Evolutionary conservation across 345 rosid species (phyloP), one percentile per base, ranked within the genome.

Genomic region (Passiflora organensis): DNA sequence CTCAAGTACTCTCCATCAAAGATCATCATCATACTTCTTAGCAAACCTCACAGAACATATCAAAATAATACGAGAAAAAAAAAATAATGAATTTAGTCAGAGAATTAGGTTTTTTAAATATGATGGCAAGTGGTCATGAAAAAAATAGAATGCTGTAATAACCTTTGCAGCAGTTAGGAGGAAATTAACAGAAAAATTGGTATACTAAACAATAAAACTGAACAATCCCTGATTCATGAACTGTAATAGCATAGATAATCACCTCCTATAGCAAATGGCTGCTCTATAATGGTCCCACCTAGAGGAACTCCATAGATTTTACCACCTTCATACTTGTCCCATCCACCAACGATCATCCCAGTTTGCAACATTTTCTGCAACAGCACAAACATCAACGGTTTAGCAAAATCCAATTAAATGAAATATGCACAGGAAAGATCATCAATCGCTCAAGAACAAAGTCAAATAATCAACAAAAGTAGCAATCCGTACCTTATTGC

Each of bases 191-290:
- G n/a, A n/a, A n/a, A n/a, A n/a, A n/a, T n/a, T n/a, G n/a, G n/a
- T n/a, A n/a, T 2, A 28, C 34, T 8, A 28, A 28, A 8, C 34
- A 28, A 28, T 8, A 28, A 28, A 28, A 3, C 34, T 8, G 34
- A 28, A 28, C n/a, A n/a, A n/a, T n/a, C n/a, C n/a, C 34, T 28
- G 34, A 28, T 28, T 28, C 34, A 28, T 8, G 8, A 8, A 28
- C 5, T 2, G 8, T 28, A 2, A 28, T 2, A 28, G 34, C 34
- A 28, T 28, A 28, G 34, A 28, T 28, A 8, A 28, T 17, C 64
- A 94, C 97, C 99, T 87, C 97, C 97, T 69, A 94, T 87, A 16
- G 96, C 76, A 67, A 94, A 94, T 23, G 99, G 97, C 76, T 85
- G 96, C 80, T 94, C 95, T 39, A 94, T 38, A n/a, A 94, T 57